Base-by-base conservation (phyloP, 2,329 filamentous ascomycete species). In the Diplocarpon mali region DNA sequence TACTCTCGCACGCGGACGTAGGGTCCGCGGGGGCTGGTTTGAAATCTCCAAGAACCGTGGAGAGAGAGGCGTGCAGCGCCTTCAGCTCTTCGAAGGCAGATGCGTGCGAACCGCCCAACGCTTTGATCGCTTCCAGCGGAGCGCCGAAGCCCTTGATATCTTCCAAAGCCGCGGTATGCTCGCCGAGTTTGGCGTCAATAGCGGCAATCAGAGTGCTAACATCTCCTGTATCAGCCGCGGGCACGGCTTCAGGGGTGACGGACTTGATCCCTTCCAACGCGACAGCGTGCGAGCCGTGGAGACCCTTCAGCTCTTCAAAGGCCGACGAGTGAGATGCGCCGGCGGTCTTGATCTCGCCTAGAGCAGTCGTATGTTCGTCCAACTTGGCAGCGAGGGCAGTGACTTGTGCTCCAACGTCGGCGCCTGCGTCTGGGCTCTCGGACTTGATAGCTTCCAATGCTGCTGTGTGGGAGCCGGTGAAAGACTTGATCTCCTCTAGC, bases 241-340 rank as follows among this genome's bases (percentile, higher is more conserved):
- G 20, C 20, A 24, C 20, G 7, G 7, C 20, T 24, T 24, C 20
- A 7, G 20, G 20, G 20, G n/a, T 28, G 5, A 44, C 32, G 2
- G 50, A 48, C 17, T 47, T 53, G 13, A 53, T 42, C 14, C 36
- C 35, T 20, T 50, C 45, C 2, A 47, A 20, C n/a, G 45, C 39
- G 11, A 20, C 34, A 5, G 45, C n/a, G 32, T 39, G 46, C 10
- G 45, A 30, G 4, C 11, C 29, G 35, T 32, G 35, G 10, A 42
- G 38, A 7, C 36, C 39, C 38, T 50, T 56, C 10, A 56, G 39
- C 13, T 54, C 54, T 1, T 53, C 47, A 15, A 50, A 24, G n/a
- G 43, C 46, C 5, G 47, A 14, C 13, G 35, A 13, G 38, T 50
- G 48, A 16, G 46, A 28, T 11, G 35, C 35, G 29, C 24, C 15